Evolutionary conservation across 108 stramenopile species (phyloP).

Genomic region (Hondaea fermentalgiana): DNA sequence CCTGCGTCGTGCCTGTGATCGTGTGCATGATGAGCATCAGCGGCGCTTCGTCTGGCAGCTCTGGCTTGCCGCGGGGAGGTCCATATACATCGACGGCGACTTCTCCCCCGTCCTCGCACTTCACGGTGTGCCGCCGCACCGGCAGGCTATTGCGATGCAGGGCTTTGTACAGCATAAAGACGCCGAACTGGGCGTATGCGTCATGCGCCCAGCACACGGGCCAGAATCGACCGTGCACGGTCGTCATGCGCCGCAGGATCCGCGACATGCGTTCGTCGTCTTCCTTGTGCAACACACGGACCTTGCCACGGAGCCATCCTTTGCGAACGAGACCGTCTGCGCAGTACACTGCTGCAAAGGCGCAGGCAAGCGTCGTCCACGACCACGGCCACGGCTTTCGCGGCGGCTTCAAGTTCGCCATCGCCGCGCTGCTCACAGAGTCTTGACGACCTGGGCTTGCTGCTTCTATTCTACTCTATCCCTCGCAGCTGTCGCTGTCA

Average conservation of each 20-base stretch:
- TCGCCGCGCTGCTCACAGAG: neutral
- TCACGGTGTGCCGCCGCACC: neutral
- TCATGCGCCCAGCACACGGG: slow-evolving; percentile 10
- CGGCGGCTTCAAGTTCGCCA: neutral
- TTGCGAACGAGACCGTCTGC: neutral
- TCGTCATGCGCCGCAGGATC: neutral
- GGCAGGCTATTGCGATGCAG: neutral
- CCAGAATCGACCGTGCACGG: neutral
- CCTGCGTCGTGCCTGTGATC: neutral
- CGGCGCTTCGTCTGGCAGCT: neutral
- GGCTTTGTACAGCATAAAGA: neutral
- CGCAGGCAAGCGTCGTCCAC: no score
- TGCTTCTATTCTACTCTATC: no score
- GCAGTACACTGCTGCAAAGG: neutral
- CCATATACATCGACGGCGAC: neutral
- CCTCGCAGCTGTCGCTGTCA: no score
- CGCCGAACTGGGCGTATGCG: neutral
- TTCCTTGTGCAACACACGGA: neutral
- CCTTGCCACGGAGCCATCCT: neutral
- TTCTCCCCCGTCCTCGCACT: neutral
- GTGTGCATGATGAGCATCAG: slow-evolving; percentile 12
- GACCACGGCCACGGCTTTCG: neutral
- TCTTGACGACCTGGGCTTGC: no score
- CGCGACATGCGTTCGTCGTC: neutral
- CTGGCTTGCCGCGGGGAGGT: neutral